These are phyloP conservation scores for Larix sibirica DNA, from an alignment of 83 land plant genomes.

Conservation along the genomic window DNA sequence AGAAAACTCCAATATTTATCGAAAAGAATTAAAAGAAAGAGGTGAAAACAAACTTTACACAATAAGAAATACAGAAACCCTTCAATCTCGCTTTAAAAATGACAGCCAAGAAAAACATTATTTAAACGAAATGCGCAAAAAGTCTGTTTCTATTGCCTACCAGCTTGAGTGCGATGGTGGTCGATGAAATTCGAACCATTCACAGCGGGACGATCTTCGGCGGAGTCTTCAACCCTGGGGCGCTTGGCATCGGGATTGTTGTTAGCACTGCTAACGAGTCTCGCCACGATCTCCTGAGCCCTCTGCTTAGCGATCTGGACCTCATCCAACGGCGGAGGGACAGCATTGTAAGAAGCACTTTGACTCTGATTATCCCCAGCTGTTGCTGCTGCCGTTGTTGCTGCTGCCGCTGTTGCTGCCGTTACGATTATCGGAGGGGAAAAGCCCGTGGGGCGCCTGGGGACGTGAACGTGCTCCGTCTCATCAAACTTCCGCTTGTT, in stretches of 20 bases:
- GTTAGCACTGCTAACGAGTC: conserved; percentile 50
- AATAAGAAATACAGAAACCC: too few relatives aligned
- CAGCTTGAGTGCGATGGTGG: background rate
- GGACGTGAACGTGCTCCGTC: conserved; percentile 23
- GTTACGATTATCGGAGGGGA: conserved; percentile 2
- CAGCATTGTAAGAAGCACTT: conserved; percentile 45
- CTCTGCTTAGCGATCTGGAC: conserved; percentile 87
- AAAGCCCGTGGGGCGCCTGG: conserved; percentile 41
- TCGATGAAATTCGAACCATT: conserved; percentile 1
- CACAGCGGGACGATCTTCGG: background rate
- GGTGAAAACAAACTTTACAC: too few relatives aligned
- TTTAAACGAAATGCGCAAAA: background rate
- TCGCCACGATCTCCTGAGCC: conserved; percentile 90
- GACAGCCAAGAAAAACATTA: background rate
- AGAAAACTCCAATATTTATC: too few relatives aligned
- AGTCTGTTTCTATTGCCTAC: background rate
- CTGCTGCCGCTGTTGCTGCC: background rate
- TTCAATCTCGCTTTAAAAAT: background rate
- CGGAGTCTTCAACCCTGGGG: conserved; percentile 46
- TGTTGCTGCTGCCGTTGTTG: background rate
- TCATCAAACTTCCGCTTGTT: conserved; percentile 83
- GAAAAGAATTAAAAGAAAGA: too few relatives aligned
- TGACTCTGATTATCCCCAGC: background rate
- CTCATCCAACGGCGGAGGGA: conserved; percentile 70
- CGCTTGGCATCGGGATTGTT: conserved; percentile 45